A percentile compares a stretch with the other conserved stretches of the same genome.
Evolutionary conservation across 345 rosid species (phyloP).

Genomic region (Iberis pinnata): DNA sequence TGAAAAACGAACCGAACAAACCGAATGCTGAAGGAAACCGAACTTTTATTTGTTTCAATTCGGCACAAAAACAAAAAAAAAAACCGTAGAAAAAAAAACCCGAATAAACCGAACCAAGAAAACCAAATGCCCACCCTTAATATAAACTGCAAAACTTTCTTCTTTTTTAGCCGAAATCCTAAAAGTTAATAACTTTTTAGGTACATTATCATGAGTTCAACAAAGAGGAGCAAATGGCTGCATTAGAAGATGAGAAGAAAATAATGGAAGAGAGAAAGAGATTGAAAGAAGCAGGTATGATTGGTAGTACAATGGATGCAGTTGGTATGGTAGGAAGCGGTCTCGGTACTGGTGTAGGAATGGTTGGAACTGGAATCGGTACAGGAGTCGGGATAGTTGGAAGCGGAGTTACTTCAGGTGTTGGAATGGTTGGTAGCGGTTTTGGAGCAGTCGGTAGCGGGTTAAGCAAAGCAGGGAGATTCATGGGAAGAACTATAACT

Average conservation of each 20-base stretch:
- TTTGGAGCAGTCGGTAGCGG: constrained; percentile 77
- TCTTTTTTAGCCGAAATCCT: neutral
- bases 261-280: constrained; percentile 76
- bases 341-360: constrained; percentile 61
- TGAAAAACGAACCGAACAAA: too few species aligned
- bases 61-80: too few species aligned
- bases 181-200: constrained; percentile 32
- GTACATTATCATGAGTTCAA: constrained; percentile 66
- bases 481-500: constrained; percentile 76
- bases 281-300: constrained; percentile 80
- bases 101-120: too few species aligned
- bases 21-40: too few species aligned
- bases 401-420: constrained; percentile 41
- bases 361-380: constrained; percentile 68
- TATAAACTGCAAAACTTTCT: neutral
- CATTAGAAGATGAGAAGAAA: constrained; percentile 85
- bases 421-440: constrained; percentile 61
- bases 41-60: too few species aligned
- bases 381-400: constrained; percentile 68
- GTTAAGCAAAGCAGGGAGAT: constrained; percentile 74
- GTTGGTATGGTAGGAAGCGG: constrained; percentile 41
- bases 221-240: constrained; percentile 81
- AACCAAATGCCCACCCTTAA: too few species aligned
- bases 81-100: too few species aligned
- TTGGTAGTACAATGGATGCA: constrained; percentile 94